Evolutionary conservation across 2,329 filamentous ascomycete species (phyloP), one percentile per base, ranked within the genome.

Genomic region (Alternaria gansuensis): DNA sequence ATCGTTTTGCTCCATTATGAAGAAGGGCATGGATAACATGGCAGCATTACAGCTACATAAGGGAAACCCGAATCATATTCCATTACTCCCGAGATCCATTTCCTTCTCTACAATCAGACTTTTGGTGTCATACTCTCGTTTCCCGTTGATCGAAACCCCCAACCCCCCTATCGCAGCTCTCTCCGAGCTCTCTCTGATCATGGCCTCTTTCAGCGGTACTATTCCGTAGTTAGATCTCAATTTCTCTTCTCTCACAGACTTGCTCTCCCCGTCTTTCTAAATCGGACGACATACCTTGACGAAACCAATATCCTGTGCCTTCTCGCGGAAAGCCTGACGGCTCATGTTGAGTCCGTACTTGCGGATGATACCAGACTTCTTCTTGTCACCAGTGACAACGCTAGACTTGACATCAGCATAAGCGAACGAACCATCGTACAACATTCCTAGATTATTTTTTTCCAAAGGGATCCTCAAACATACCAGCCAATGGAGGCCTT

Each of bases 401-500:
- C 71, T 74, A 5, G 11, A 17, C 39, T 11, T 17, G 9, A 17
- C 3, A 48, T 48, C 31, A 48, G 44, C 17, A 36, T 4, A 4
- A 13, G n/a, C 3, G 17, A 17, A 17, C 17, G 17, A 17, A 17
- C 17, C 1, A 17, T 17, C 2, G 17, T 17, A 17, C 17, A 17
- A 17, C 2, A 17, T 17, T 17, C 17, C 17, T 17, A 17, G 17
- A 17, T 17, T 17, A 17, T 17, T 17, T 17, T 40, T 5, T 40
- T 5, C 4, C 10, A n/a, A 8, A 4, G 8, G 13, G 17, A 21
- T 5, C 5, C 2, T 13, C 3, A 44, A 17, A 62, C 60, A 2
- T 91, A 97, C 93, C 93, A 97, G 80, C 84, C 83, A 81, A 93
- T 90, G 80, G 91, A 86, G 83, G 93, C 93, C 87, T 97, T 97